Conservation (phyloP, 306 rosid genomes). For the Morella rubra region DNA sequence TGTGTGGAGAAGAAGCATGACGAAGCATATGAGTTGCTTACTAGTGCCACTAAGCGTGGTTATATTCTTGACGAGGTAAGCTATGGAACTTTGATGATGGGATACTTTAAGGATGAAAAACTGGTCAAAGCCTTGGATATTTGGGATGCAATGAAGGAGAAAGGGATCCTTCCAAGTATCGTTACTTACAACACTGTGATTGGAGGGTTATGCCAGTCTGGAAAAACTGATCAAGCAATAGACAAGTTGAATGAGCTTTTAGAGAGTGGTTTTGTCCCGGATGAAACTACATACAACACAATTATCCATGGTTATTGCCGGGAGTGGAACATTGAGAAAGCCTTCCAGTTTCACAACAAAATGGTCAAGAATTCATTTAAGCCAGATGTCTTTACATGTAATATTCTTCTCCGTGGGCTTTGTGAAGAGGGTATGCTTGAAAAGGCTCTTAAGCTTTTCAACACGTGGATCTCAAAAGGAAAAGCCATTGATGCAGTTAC, state of each 20-base stretch:
- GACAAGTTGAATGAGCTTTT: conserved; percentile 73
- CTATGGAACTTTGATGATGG: conserved; percentile 81
- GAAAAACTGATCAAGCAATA: conserved; percentile 67
- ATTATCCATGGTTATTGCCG: conserved; percentile 76
- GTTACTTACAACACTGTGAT: conserved; percentile 72
- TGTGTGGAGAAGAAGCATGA: conserved; percentile 66
- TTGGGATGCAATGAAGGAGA: conserved; percentile 79
- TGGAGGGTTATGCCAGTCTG: conserved; percentile 62
- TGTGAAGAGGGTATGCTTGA: conserved; percentile 72
- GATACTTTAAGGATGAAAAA: conserved; percentile 63
- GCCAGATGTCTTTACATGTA: conserved; percentile 67
- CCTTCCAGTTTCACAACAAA: conserved; percentile 80
- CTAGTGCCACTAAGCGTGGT: conserved; percentile 60
- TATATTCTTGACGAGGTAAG: conserved; percentile 80
- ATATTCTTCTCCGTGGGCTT: conserved; percentile 80
- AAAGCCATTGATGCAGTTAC: conserved; percentile 63
- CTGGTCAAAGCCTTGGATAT: conserved; percentile 57
- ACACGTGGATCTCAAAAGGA: conserved; percentile 65
- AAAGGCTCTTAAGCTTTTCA: conserved; percentile 69
- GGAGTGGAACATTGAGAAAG: conserved; percentile 75
- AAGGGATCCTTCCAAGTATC: conserved; percentile 58
- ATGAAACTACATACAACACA: conserved; percentile 69
- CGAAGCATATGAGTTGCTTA: conserved; percentile 55
- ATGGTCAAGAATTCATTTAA: conserved; percentile 63
- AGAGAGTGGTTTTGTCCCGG: conserved; percentile 64